These are phyloP conservation scores for Myochromella boudieri DNA, from an alignment of 768 basidiomycete genomes.

Conservation along the genomic window DNA sequence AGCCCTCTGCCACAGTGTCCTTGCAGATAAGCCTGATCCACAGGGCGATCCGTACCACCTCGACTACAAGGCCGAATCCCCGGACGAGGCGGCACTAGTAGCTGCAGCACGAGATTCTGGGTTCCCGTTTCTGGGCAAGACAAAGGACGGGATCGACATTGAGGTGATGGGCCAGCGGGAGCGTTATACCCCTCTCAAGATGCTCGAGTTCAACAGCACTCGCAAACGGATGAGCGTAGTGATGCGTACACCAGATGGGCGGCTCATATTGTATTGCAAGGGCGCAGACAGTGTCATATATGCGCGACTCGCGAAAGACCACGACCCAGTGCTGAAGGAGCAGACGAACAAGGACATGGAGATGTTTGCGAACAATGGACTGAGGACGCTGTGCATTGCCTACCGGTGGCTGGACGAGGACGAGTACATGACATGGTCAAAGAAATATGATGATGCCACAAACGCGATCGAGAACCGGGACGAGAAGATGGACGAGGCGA, in stretches of 20 bases:
- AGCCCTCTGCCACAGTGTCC: constrained; percentile 91
- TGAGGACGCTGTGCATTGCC: constrained; percentile 90
- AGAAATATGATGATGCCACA: constrained; percentile 80
- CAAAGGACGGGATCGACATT: constrained; percentile 77
- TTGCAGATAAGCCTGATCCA: constrained; percentile 75
- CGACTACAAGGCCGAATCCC: constrained; percentile 95
- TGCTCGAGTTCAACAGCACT: constrained; percentile 92
- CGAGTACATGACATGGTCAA: constrained; percentile 81
- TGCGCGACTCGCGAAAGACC: constrained; percentile 73
- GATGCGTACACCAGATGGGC: constrained; percentile 81
- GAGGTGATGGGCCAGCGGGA: constrained; percentile 91
- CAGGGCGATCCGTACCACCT: constrained; percentile 58
- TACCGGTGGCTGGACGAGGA: constrained; percentile 77
- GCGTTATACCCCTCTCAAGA: constrained; percentile 73
- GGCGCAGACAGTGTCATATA: constrained; percentile 98
- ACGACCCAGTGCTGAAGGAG: constrained; percentile 72
- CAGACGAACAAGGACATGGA: constrained; percentile 89
- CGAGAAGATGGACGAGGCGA: constrained; percentile 88
- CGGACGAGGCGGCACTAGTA: constrained; percentile 94
- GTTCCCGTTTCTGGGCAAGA: constrained; percentile 82
- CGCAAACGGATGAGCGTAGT: constrained; percentile 96
- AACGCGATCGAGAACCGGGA: constrained; percentile 79
- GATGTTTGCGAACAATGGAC: constrained; percentile 86
- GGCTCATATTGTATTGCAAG: constrained; percentile 86
- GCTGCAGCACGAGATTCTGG: constrained; percentile 90